Base-by-base conservation (phyloP, 1,284 basidiomycete species). In the Rugiboletus extremiorientalis region DNA sequence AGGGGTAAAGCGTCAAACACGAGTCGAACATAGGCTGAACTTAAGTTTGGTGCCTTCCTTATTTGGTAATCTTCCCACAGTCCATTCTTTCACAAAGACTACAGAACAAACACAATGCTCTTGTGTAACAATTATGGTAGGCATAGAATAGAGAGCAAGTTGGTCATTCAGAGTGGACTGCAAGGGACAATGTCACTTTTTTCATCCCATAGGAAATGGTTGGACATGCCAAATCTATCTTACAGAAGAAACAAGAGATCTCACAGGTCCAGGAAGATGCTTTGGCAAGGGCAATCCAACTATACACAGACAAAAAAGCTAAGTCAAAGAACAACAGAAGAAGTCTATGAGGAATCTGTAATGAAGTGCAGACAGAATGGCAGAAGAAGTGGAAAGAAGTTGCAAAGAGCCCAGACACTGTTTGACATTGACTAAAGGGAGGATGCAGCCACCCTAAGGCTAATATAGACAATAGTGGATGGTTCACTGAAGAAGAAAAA, bases 401-500 rank as follows among this genome's bases (percentile, higher is more conserved):
- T 40, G 22, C 7, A 40, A 22, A 22, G 38, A 40, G 38, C 38
- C 38, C 38, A 40, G 38, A 40, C 14, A 23, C 38, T 22, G 22
- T 40, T 40, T 6, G 12, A 40, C 22, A 6, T 40, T 6, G 7
- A 40, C n/a, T 22, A 40, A 40, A 40, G 38, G 38, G 38, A 40
- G 38, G 38, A 22, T 7, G 1, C 38, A 40, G 38, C 38, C 38
- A 23, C 38, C 38, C n/a, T 22, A 18, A 54, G 25, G 46, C 49
- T 25, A 58, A 54, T 34, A 23, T 31, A 41, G 56, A 59, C 8
- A 59, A 50, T 20, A 6, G 15, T 52, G 46, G 18, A 4, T 58
- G 57, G 53, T 36, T 58, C 27, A 49, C 53, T 4, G 18, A 25
- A 5, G 23, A 58, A 20, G 49, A 58, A 15, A 44, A 58, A 10